Evolutionary conservation across 2,329 filamentous ascomycete species (phyloP).

Genomic region (Cercospora janseana): DNA sequence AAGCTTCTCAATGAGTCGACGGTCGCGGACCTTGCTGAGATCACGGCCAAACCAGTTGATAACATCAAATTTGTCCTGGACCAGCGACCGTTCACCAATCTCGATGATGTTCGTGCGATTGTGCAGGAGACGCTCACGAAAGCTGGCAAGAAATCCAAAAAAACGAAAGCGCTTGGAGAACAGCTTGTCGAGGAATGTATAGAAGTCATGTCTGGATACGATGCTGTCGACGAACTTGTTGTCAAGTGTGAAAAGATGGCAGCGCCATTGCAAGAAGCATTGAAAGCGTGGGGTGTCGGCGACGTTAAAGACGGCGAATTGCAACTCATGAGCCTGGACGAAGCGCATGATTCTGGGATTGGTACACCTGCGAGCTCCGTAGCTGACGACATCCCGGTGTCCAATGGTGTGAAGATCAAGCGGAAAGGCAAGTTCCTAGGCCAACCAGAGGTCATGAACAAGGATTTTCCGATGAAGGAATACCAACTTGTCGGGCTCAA

Average conservation of each 20-base stretch:
- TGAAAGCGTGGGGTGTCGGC: conserved; percentile 67
- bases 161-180: conserved; percentile 57
- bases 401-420: conserved; percentile 42
- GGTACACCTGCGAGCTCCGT: conserved; percentile 56
- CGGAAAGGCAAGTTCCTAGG: conserved; percentile 50
- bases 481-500: conserved; percentile 94
- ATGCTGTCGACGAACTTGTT: conserved; percentile 80
- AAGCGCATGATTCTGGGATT: conserved; percentile 63
- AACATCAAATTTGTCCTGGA: conserved; percentile 68
- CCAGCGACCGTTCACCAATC: conserved; percentile 68
- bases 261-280: conserved; percentile 61
- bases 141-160: conserved; percentile 52
- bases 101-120: conserved; percentile 67
- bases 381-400: conserved; percentile 32
- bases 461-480: conserved; percentile 76
- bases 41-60: conserved; percentile 71
- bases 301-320: conserved; percentile 60
- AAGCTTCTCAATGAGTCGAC: conserved; percentile 81
- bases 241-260: conserved; percentile 71
- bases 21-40: conserved; percentile 72
- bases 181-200: conserved; percentile 65
- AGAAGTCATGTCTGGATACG: conserved; percentile 75
- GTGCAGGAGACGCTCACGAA: conserved; percentile 51
- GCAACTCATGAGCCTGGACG: conserved; percentile 56
- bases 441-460: conserved; percentile 76